phyloP scores from a whole-genome alignment of 2,329 filamentous ascomycete genomes.

The Waltergamsia citrina region DNA sequence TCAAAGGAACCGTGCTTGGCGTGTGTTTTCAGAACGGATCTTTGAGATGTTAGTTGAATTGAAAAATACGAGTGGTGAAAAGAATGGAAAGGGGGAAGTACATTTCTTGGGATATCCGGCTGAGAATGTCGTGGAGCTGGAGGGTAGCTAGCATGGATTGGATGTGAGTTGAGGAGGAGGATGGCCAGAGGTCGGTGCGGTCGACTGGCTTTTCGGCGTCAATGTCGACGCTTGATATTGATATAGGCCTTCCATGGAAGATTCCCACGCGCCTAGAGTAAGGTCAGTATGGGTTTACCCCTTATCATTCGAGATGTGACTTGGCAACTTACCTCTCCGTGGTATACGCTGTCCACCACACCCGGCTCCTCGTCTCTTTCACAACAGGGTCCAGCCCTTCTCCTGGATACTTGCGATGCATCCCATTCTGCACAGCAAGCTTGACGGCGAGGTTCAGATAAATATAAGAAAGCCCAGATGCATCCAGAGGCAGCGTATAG shows the following conservation, averaged over 20 bases:
- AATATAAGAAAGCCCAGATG: conserved; percentile 45
- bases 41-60: conserved; percentile 6
- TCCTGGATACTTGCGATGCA: conserved; percentile 43
- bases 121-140: conserved; percentile 23
- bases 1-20: conserved; percentile 2
- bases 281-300: neutral
- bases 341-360: conserved; percentile 49
- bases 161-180: conserved; percentile 29
- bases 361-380: conserved; percentile 42
- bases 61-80: neutral
- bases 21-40: conserved; percentile 17
- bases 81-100: conserved; percentile 9
- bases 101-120: conserved; percentile 28
- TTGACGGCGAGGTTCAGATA: conserved; percentile 47
- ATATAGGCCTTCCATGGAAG: conserved; percentile 45
- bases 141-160: conserved; percentile 35
- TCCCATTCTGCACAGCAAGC: conserved; percentile 49
- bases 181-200: conserved; percentile 29
- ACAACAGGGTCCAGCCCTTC: conserved; percentile 35
- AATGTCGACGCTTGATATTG: conserved; percentile 40
- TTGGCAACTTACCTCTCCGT: conserved; percentile 39
- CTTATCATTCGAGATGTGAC: neutral
- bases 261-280: conserved; percentile 39
- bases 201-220: conserved; percentile 42
- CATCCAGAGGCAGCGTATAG: conserved; percentile 44